Conservation (phyloP, 2,329 filamentous ascomycete genomes). For the Coniochaeta ligniaria region DNA sequence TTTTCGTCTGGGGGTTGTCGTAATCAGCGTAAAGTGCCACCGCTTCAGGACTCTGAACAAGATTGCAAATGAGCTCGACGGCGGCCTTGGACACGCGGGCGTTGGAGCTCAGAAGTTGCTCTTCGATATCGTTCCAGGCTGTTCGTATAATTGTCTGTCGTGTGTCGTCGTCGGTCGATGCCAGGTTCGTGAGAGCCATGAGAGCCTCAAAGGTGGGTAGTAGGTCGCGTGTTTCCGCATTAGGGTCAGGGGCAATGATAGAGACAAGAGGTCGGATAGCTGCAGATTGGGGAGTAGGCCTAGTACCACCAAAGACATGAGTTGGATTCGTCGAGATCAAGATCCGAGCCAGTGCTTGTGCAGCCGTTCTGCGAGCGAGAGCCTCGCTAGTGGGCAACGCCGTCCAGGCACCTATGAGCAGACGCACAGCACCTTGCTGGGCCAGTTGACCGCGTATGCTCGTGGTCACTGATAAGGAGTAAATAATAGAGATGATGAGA, state of each 20-base stretch:
- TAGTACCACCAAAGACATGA: slow-evolving; percentile 73
- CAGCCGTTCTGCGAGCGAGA: slow-evolving; percentile 50
- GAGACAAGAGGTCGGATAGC: slow-evolving; percentile 77
- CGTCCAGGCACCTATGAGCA: slow-evolving; percentile 66
- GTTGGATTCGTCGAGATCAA: slow-evolving; percentile 80
- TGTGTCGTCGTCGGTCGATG: slow-evolving; percentile 65
- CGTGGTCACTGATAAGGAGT: slow-evolving; percentile 67
- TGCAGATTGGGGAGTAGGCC: slow-evolving; percentile 65
- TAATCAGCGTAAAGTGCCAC: slow-evolving; percentile 63
- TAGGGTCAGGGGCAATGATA: slow-evolving; percentile 61
- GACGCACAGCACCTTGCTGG: slow-evolving; percentile 87
- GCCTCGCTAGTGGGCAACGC: slow-evolving; percentile 47
- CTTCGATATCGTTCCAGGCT: slow-evolving; percentile 72
- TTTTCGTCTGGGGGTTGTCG: slow-evolving; percentile 53
- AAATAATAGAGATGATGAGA: slow-evolving; percentile 69
- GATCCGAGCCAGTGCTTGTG: slow-evolving; percentile 76
- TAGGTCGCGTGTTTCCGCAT: slow-evolving; percentile 62
- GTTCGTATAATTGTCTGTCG: slow-evolving; percentile 64
- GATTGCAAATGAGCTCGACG: slow-evolving; percentile 86
- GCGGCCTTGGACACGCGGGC: slow-evolving; percentile 71
- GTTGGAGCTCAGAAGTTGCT: slow-evolving; percentile 73
- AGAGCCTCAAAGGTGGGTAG: slow-evolving; percentile 86
- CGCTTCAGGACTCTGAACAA: slow-evolving; percentile 64
- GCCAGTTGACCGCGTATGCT: slow-evolving; percentile 72
- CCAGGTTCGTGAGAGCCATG: slow-evolving; percentile 89